Evolutionary conservation across 805 yeast genomes (phyloP).

Genomic region (Ogataea paradorogensis): DNA sequence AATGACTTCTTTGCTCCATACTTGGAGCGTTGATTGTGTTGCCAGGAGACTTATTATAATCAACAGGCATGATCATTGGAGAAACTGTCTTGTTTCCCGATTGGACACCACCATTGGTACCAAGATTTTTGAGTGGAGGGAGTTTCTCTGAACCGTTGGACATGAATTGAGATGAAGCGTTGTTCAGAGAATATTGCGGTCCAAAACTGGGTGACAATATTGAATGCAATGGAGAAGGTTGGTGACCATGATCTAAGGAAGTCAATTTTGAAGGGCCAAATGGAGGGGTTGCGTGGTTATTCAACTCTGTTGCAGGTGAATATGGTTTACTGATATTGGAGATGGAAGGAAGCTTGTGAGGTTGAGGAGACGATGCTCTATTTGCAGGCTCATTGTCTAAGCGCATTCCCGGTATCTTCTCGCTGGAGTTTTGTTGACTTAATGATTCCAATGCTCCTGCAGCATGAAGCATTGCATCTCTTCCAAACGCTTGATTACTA

Average conservation of each 20-base stretch:
- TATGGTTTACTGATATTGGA: conserved; percentile 26
- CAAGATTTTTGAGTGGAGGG: conserved; percentile 23
- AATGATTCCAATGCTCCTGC: conserved; percentile 41
- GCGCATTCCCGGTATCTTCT: conserved; percentile 33
- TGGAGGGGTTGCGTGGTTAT: conserved; percentile 24
- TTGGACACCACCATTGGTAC: conserved; percentile 5
- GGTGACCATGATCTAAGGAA: conserved; percentile 19
- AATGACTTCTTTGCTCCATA: conserved; percentile 17
- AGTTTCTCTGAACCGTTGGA: conserved; percentile 17
- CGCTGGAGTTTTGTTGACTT: conserved; percentile 31
- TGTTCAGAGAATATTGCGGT: conserved; percentile 29
- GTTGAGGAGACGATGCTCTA: conserved; percentile 15
- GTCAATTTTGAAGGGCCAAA: conserved; percentile 26
- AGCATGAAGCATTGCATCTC: conserved; percentile 35
- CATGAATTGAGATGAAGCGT: conserved; percentile 12
- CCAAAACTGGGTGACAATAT: conserved; percentile 33
- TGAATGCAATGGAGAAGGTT: conserved; percentile 21
- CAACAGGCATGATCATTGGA: conserved; percentile 17
- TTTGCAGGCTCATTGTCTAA: conserved; percentile 26
- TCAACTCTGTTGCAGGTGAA: conserved; percentile 33
- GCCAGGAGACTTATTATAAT: conserved; percentile 13
- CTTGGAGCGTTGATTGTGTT: conserved; percentile 14
- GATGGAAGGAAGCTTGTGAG: conserved; percentile 28
- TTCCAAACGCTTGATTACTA: conserved; percentile 27
- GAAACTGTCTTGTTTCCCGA: conserved; percentile 8